Conservation (phyloP, 257 asterid genomes). For the Nicotiana noctiflora region DNA sequence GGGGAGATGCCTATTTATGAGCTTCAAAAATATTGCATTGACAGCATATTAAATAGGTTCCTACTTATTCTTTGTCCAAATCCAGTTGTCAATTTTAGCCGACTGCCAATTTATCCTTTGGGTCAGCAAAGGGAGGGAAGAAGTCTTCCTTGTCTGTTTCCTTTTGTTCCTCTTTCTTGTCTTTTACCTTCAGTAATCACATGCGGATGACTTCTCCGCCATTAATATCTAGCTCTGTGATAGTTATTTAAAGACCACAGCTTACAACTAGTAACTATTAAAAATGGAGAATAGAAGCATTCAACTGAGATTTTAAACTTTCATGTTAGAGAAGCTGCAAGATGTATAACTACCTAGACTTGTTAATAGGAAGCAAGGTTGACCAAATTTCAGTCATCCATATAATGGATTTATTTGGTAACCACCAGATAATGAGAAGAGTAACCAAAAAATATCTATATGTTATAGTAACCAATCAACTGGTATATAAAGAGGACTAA, state of each 20-base stretch:
- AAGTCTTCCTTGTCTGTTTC: too few relatives aligned
- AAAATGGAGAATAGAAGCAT: not conserved
- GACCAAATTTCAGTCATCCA: not conserved
- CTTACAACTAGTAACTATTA: not conserved
- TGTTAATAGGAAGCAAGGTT: not conserved
- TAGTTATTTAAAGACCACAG: not conserved
- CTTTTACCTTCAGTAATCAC: too few relatives aligned
- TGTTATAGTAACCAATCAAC: not conserved
- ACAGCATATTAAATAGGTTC: too few relatives aligned
- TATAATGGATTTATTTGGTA: not conserved
- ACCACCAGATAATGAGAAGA: not conserved
- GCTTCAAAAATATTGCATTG: too few relatives aligned
- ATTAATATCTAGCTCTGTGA: not conserved
- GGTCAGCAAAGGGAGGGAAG: too few relatives aligned
- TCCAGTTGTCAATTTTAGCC: too few relatives aligned
- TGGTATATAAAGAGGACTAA: constrained; percentile 12
- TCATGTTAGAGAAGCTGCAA: not conserved
- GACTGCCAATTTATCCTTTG: too few relatives aligned
- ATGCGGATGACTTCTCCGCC: too few relatives aligned
- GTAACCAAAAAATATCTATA: not conserved
- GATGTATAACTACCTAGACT: not conserved
- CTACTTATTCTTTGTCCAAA: too few relatives aligned
- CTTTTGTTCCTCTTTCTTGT: too few relatives aligned
- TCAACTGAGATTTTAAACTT: not conserved
- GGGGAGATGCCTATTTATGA: too few relatives aligned